Evolutionary conservation across 495 filamentous ascomycete genomes (phyloP), one percentile per base, ranked within the genome.

Genomic region (Trichoderma asperelloides): DNA sequence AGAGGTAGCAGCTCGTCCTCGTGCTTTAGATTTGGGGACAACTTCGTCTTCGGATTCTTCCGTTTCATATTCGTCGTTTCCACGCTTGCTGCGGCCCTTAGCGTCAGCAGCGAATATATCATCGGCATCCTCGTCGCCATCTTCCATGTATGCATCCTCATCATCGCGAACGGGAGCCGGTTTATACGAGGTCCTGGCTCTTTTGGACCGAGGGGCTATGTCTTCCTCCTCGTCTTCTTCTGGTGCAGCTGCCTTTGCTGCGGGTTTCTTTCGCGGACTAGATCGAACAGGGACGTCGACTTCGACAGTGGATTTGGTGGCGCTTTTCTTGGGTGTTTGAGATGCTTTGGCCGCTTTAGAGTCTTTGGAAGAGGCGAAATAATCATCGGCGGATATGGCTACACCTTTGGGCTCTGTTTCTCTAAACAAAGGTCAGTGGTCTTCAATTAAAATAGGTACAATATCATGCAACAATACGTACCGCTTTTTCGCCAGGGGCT

Each of bases 71-170:
- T 88, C 89, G 70, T 89, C 87, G 70, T 91, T 89, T 72, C 86
- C 88, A 45, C 83, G 74, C 68, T 87, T 90, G 63, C 74, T 74
- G 60, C 78, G 77, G 66, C 75, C 76, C 69, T 79, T 83, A n/a
- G 83, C 85, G 63, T 89, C 88, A 0, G 85, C 84, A 1, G 85
- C 86, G 72, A 88, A 89, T 18, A 92, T 89, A 70, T 93, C 90
- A 67, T 92, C 90, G 15, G 81, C 86, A 6, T 82, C 89, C 65
- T 89, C 85, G n/a, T 80, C 78, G 65, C 83, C 85, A 64, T 88
- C 88, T 43, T 88, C 84, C 65, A 86, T 67, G 40, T 82, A 77
- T 37, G 78, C 82, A 70, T 84, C 81, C 1, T 78, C 79, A 39
- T 85, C 81, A 21, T 81, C 74, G 49, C 74, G 70, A 4, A 68